Conservation (phyloP, 2,329 filamentous ascomycete genomes). For the Orbilia ellipsospora region DNA sequence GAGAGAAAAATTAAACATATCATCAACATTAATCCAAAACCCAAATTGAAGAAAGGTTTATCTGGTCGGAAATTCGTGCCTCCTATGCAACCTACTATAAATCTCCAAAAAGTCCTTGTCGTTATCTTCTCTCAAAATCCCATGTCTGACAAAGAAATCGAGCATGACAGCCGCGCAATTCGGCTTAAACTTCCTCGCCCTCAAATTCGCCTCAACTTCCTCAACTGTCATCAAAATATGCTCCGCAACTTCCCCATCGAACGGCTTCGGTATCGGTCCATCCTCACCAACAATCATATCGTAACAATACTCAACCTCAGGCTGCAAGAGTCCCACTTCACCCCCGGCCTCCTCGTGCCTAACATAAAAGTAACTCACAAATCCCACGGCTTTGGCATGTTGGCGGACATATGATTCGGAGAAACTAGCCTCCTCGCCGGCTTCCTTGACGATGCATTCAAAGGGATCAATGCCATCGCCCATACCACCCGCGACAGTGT, state of each 20-base stretch:
- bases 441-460: conserved; percentile 85
- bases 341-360: conserved; percentile 80
- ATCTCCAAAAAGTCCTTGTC: conserved; percentile 84
- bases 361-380: conserved; percentile 85
- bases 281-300: conserved; percentile 80
- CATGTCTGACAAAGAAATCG: conserved; percentile 90
- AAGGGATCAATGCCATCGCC: conserved; percentile 82
- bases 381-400: conserved; percentile 71
- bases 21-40: no score
- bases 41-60: conserved; percentile 45
- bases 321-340: conserved; percentile 76
- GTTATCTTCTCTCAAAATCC: conserved; percentile 80
- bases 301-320: conserved; percentile 91
- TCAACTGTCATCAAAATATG: conserved; percentile 65
- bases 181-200: conserved; percentile 83
- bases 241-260: conserved; percentile 87
- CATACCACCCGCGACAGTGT: conserved; percentile 88
- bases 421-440: conserved; percentile 87
- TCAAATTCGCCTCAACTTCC: conserved; percentile 78
- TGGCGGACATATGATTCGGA: conserved; percentile 75
- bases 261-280: conserved; percentile 72
- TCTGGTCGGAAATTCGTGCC: conserved; percentile 81
- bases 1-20: no score
- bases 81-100: conserved; percentile 71
- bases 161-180: conserved; percentile 80